Conservation (phyloP, 2,329 filamentous ascomycete genomes). For the Exserohilum rostratum region DNA sequence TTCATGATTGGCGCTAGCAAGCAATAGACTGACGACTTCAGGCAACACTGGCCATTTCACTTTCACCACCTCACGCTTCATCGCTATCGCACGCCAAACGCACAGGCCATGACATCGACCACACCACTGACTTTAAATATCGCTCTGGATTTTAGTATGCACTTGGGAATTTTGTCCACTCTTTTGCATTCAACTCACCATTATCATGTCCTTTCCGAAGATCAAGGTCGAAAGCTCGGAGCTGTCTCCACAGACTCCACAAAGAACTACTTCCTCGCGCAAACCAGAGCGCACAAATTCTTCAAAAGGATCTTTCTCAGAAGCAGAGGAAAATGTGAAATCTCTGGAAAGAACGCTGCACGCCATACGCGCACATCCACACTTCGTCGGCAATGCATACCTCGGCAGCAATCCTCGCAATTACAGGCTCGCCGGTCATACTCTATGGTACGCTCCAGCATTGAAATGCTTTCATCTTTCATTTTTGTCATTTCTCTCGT, state of each 20-base stretch:
- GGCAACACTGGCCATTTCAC: background rate
- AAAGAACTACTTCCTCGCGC: background rate
- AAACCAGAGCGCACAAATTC: background rate
- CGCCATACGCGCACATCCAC: background rate
- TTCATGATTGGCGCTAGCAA: background rate
- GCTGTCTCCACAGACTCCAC: background rate
- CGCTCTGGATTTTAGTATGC: too few species aligned
- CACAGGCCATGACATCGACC: background rate
- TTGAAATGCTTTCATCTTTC: background rate
- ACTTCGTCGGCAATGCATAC: background rate
- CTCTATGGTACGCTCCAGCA: background rate
- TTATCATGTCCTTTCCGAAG: background rate
- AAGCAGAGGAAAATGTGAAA: slow-evolving; percentile 1
- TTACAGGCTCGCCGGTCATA: background rate
- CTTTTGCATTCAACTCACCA: too few species aligned
- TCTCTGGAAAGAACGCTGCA: background rate
- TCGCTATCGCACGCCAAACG: background rate
- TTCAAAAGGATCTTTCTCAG: background rate
- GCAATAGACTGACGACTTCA: background rate
- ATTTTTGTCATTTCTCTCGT: slow-evolving; percentile 12
- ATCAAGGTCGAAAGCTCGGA: background rate
- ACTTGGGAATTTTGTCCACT: too few species aligned
- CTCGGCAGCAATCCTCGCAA: slow-evolving; percentile 6
- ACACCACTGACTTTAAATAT: background rate
- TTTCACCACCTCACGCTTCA: background rate